These are phyloP conservation scores for Fusarium sp. DNA, from an alignment of 2,329 filamentous ascomycete species.

Conservation along the genomic window DNA sequence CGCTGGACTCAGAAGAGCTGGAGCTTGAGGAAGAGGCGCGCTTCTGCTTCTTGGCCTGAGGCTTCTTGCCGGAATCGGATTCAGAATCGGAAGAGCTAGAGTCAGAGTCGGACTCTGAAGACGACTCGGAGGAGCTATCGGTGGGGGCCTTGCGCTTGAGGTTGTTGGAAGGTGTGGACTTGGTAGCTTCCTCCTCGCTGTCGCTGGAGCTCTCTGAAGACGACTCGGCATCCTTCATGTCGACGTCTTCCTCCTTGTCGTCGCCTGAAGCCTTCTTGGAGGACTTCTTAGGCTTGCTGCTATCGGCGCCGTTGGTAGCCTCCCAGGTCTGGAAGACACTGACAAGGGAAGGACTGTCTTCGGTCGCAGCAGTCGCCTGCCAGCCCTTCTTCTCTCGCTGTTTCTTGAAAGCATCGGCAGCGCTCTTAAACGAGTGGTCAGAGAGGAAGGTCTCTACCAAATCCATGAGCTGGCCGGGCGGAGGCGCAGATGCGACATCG, in stretches of 20 bases:
- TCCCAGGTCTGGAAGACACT: conserved; percentile 65
- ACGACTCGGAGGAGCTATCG: conserved; percentile 50
- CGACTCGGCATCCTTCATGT: conserved; percentile 60
- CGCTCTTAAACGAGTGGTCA: conserved; percentile 71
- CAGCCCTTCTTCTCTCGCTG: conserved; percentile 68
- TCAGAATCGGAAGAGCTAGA: conserved; percentile 36
- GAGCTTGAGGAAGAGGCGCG: conserved; percentile 41
- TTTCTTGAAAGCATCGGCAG: conserved; percentile 71
- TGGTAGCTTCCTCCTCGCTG: conserved; percentile 40
- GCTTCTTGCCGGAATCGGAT: conserved; percentile 56
- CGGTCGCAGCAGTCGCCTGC: conserved; percentile 45
- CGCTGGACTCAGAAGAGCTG: conserved; percentile 39
- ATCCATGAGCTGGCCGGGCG: conserved; percentile 72
- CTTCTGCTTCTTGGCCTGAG: conserved; percentile 64
- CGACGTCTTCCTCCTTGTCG: conserved; percentile 54
- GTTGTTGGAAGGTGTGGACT: conserved; percentile 42
- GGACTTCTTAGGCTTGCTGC: conserved; percentile 38
- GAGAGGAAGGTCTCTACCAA: conserved; percentile 74
- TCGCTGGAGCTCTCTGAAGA: conserved; percentile 48
- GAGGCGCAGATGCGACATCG: conserved; percentile 45
- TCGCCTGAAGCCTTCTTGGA: conserved; percentile 39
- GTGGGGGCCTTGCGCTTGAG: conserved; percentile 57
- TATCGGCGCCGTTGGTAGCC: conserved; percentile 37
- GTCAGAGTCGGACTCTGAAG: conserved; percentile 51
- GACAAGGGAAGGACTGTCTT: conserved; percentile 56